Base-by-base conservation (phyloP, 2,329 filamentous ascomycete genomes). In the Monilinia polystroma region DNA sequence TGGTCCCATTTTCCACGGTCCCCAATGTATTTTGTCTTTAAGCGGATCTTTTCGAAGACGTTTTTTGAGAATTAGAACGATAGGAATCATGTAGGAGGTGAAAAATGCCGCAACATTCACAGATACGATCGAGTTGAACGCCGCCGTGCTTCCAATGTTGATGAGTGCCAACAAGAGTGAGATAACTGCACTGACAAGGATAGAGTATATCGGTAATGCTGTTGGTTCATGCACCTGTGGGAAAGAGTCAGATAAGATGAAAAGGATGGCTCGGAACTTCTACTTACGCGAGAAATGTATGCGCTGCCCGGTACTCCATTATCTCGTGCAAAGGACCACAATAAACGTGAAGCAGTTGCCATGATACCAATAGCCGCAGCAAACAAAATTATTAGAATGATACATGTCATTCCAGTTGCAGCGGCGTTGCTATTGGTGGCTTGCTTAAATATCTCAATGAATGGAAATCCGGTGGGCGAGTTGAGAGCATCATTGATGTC, bases 391-490 rank as follows among this genome's bases (percentile, higher is more conserved):
- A 78, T 72, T 49, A 78, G 75, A 14, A 83, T 77, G 14, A 83
- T 77, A 1, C 78, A 77, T 0, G 79, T 78, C 79, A 85, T 81
- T 11, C 80, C 78, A 20, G 80, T 81, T 2, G 82, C 80, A 2
- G 79, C 82, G 0, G 76, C 77, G 8, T 75, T 72, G 23, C 57
- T 68, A 76, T 85, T 80, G 10, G 80, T 79, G 12, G 80, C 81
- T 3, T 82, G 80, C 1, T 78, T 80, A 67, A 86, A 85, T 53
- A 86, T 81, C 32, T 82, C 79, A 71, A 82, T 78, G 74, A 83
- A 80, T 3, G 83, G 80, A 0, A 79, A 79, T 29, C 66, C 60
- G 6, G 80, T 82, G 0, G 77, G 73, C 0, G 78, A 76, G 5
- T 73, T 66, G 4, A 84, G 74, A 2, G 80, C 75, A 55, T 72